Evolutionary conservation across 306 rosid species (phyloP).

Genomic region (Trichosanthes cucumerina): DNA sequence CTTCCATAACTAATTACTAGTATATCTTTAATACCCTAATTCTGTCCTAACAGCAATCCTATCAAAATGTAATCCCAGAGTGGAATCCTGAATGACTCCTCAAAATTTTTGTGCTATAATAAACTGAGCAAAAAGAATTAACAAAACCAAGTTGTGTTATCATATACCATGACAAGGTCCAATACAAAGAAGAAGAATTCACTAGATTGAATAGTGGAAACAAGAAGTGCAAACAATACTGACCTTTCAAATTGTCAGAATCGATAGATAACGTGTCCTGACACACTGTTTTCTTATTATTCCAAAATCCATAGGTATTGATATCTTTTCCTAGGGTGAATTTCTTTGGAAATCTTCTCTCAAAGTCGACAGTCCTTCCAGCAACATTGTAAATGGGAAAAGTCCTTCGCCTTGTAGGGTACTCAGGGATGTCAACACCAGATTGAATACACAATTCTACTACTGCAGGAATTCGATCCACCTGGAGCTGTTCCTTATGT

Average conservation of each 20-base stretch:
- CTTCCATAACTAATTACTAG: not conserved
- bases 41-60: not conserved
- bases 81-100: not conserved
- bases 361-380: slow-evolving; percentile 60
- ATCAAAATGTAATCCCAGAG: not conserved
- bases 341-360: slow-evolving; percentile 44
- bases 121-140: not conserved
- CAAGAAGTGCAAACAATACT: not conserved
- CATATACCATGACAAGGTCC: not conserved
- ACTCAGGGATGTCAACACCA: slow-evolving; percentile 49
- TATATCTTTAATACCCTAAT: not conserved
- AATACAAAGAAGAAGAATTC: not conserved
- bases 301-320: slow-evolving; percentile 40
- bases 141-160: not conserved
- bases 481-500: slow-evolving; percentile 51
- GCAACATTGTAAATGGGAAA: slow-evolving; percentile 49
- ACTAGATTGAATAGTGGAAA: not conserved
- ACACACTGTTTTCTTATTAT: slow-evolving; percentile 17
- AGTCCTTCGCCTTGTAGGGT: slow-evolving; percentile 56
- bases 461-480: slow-evolving; percentile 57
- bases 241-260: slow-evolving; percentile 41
- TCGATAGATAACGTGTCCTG: slow-evolving; percentile 16
- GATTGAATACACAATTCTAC: slow-evolving; percentile 66
- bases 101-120: not conserved
- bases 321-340: slow-evolving; percentile 32